phyloP scores from a whole-genome alignment of 148 eudicot genomes.

The Salicornia ramosissima region DNA sequence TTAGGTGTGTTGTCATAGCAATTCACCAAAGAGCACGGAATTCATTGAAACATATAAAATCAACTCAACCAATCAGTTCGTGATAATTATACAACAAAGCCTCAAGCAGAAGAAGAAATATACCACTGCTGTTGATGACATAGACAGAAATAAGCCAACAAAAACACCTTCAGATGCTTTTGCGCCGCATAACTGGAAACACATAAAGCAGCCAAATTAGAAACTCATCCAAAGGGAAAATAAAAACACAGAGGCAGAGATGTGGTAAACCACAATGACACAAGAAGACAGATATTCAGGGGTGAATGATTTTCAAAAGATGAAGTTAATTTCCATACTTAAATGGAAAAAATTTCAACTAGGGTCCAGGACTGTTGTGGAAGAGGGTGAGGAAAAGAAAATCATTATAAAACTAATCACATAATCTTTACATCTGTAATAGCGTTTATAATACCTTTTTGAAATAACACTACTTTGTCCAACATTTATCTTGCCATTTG shows the following conservation, averaged over 20 bases:
- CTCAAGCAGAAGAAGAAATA: constrained; percentile 13
- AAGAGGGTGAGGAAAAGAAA: background rate
- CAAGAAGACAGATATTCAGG: background rate
- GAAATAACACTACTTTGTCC: background rate
- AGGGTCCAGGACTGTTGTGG: background rate
- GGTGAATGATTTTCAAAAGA: background rate
- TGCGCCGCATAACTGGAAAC: constrained; percentile 81
- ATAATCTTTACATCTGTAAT: background rate
- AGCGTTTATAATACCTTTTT: background rate
- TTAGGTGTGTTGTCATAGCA: background rate
- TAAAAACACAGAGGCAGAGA: background rate
- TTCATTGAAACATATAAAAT: background rate
- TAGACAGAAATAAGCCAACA: constrained; percentile 79
- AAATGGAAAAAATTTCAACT: background rate
- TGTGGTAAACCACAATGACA: background rate
- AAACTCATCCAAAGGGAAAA: background rate
- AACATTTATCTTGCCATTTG: background rate
- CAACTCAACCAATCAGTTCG: background rate
- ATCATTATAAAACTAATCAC: too few relatives aligned
- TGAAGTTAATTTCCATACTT: background rate
- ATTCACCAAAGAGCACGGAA: constrained; percentile 1
- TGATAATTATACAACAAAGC: background rate
- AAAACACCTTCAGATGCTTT: constrained; percentile 82
- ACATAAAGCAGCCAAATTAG: constrained; percentile 21
- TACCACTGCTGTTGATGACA: constrained; percentile 98